Conservation (phyloP, 345 rosid genomes). For the Euphorbia peplus region DNA sequence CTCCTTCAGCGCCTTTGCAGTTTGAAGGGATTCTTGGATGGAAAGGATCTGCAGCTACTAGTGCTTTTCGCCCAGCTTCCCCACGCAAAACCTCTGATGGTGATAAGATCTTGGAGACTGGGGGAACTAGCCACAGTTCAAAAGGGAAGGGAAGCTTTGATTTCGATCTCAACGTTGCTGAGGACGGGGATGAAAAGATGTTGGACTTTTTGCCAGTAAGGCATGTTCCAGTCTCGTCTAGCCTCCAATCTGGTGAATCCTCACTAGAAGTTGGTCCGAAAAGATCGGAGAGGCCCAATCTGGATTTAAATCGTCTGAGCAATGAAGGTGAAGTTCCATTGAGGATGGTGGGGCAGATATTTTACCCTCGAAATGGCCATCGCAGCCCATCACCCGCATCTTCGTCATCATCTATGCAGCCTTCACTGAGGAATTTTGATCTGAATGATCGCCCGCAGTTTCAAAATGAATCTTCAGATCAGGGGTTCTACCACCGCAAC, state of each 20-base stretch:
- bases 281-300: constrained; percentile 57
- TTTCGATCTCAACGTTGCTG: constrained; percentile 83
- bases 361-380: constrained; percentile 51
- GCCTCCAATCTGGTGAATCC: constrained; percentile 55
- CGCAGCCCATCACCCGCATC: constrained; percentile 74
- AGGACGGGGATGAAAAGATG: constrained; percentile 66
- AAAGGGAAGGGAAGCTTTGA: constrained; percentile 51
- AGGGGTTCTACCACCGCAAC: constrained; percentile 33
- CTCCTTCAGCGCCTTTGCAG: constrained; percentile 58
- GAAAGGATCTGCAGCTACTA: constrained; percentile 73
- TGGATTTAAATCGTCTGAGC: constrained; percentile 73
- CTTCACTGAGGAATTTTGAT: constrained; percentile 66
- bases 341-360: constrained; percentile 49
- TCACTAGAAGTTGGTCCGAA: constrained; percentile 53
- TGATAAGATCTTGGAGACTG: constrained; percentile 30
- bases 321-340: constrained; percentile 61
- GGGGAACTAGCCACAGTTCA: constrained; percentile 38
- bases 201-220: constrained; percentile 41
- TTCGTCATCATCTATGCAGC: constrained; percentile 72
- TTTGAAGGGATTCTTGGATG: constrained; percentile 66
- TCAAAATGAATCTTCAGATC: constrained; percentile 50
- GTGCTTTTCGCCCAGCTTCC: constrained; percentile 68
- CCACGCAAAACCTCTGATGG: constrained; percentile 50
- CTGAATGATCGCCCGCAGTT: constrained; percentile 75
- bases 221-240: constrained; percentile 49